phyloP scores from a whole-genome alignment of 345 rosid species.

The Rhodomyrtus tomentosa region DNA sequence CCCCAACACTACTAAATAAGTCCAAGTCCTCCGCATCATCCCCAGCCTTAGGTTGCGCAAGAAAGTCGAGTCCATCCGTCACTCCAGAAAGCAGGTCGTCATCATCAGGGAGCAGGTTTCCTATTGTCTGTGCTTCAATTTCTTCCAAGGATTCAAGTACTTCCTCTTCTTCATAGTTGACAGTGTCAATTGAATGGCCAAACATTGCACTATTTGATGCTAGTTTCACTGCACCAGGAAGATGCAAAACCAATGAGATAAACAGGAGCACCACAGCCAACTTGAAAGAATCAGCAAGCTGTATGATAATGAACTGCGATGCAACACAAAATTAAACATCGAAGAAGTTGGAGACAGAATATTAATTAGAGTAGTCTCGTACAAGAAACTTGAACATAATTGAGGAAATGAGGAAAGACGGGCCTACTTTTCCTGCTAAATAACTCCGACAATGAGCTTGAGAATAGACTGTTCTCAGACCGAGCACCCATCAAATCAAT shows the following conservation, averaged over 20 bases:
- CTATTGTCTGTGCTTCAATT: conserved; percentile 55
- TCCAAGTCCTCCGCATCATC: conserved; percentile 56
- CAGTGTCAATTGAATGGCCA: conserved; percentile 27
- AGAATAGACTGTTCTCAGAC: conserved; percentile 84
- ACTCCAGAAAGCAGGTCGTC: conserved; percentile 60
- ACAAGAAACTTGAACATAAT: neutral
- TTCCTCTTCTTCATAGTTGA: conserved; percentile 32
- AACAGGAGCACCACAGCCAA: neutral
- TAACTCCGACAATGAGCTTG: conserved; percentile 81
- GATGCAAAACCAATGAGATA: neutral
- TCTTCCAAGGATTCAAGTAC: conserved; percentile 45
- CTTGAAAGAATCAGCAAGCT: neutral
- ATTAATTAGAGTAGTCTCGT: neutral
- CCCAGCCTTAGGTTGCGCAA: conserved; percentile 8
- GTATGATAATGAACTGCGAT: neutral
- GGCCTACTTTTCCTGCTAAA: conserved; percentile 59
- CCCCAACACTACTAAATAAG: conserved; percentile 55
- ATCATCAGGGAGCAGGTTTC: conserved; percentile 58
- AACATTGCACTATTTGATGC: conserved; percentile 18
- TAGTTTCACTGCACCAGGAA: conserved; percentile 36
- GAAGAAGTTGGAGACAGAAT: neutral
- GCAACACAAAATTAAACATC: neutral
- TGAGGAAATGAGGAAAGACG: neutral
- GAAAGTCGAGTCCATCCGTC: conserved; percentile 23
- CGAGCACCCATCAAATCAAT: conserved; percentile 27